phyloP scores from a whole-genome alignment of 2,329 filamentous ascomycete species.

The Nothophaeocryptopus gaeumannii region DNA sequence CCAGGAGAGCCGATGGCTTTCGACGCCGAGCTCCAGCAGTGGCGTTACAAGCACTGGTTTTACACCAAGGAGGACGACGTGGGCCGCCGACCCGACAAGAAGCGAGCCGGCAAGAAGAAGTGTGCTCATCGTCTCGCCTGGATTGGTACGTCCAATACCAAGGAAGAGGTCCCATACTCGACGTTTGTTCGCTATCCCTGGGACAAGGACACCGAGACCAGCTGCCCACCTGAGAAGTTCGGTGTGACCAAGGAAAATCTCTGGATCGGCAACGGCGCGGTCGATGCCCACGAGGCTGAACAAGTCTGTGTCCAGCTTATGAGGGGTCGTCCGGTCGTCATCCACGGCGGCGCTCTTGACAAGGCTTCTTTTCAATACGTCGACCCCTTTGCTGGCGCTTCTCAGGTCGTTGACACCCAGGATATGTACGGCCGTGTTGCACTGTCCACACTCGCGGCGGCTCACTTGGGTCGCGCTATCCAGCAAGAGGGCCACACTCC shows the following conservation, averaged over 20 bases:
- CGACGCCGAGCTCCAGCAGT: slow-evolving; percentile 21
- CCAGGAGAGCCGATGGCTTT: slow-evolving; percentile 11
- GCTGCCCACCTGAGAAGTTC: slow-evolving; percentile 3
- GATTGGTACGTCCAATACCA: too few relatives aligned
- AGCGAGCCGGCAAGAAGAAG: too few relatives aligned
- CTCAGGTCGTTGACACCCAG: slow-evolving; percentile 18
- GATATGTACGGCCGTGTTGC: too few relatives aligned
- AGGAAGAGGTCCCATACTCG: not conserved
- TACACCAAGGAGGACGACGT: too few relatives aligned
- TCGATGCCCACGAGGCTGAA: slow-evolving; percentile 6
- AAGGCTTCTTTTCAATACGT: slow-evolving; percentile 5
- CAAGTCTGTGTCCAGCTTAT: slow-evolving; percentile 11
- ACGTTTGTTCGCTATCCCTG: too few relatives aligned
- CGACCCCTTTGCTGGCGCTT: not conserved
- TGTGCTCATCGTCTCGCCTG: too few relatives aligned
- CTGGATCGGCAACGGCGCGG: slow-evolving; percentile 12
- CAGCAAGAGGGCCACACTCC: slow-evolving; percentile 6
- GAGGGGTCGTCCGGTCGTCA: slow-evolving; percentile 11
- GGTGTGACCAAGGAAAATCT: slow-evolving; percentile 13
- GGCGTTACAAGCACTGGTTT: too few relatives aligned
- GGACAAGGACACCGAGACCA: too few relatives aligned
- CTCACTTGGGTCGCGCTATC: not conserved
- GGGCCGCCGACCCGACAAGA: too few relatives aligned
- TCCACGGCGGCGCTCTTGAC: slow-evolving; percentile 16
- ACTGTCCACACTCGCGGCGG: too few relatives aligned